These are phyloP conservation scores for Sicyos edulis DNA, from an alignment of 306 rosid species.

Conservation along the genomic window DNA sequence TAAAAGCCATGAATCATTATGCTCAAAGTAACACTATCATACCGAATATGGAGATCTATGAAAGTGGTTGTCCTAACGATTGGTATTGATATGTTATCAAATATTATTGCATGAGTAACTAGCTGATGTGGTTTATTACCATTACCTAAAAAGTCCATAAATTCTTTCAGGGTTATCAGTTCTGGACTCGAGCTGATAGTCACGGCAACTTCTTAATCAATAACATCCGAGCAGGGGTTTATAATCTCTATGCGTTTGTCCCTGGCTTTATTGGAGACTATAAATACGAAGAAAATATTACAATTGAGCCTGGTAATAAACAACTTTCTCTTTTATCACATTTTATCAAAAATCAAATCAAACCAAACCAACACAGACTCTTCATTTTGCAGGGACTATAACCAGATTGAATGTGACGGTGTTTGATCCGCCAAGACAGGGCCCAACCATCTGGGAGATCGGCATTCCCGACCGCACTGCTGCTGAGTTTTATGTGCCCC, in stretches of 20 bases:
- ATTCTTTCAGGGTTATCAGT: constrained; percentile 66
- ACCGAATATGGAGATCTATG: too few species aligned
- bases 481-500: constrained; percentile 53
- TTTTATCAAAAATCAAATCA: background rate
- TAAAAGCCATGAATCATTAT: too few species aligned
- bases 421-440: constrained; percentile 66
- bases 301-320: constrained; percentile 40
- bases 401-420: constrained; percentile 32
- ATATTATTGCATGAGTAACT: background rate
- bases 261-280: constrained; percentile 79
- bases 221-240: constrained; percentile 51
- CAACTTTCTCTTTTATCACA: background rate
- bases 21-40: too few species aligned
- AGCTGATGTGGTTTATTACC: background rate
- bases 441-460: constrained; percentile 80
- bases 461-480: constrained; percentile 84
- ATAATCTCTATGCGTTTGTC: constrained; percentile 67
- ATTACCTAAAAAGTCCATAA: background rate
- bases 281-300: constrained; percentile 32
- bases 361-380: background rate
- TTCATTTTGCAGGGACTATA: constrained; percentile 24
- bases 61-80: too few species aligned
- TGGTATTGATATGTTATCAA: too few species aligned
- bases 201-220: constrained; percentile 46
- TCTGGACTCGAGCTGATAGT: constrained; percentile 54